A percentile compares a stretch with the other conserved stretches of the same genome.
Evolutionary conservation across 1,284 basidiomycete genomes (phyloP).

Genomic region (Moniliella sp.): DNA sequence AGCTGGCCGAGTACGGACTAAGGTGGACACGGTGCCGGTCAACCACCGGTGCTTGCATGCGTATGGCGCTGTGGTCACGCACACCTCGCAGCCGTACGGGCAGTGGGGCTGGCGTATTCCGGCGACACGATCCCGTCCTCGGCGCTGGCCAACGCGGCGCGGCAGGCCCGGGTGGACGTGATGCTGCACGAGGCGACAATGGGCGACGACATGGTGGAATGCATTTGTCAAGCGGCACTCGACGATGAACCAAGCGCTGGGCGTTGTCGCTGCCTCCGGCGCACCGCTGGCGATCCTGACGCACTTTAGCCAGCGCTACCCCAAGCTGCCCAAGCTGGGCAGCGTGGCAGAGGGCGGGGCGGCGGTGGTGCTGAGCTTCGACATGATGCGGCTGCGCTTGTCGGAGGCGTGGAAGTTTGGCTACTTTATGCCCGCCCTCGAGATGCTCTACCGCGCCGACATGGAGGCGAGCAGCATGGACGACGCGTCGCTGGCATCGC

Average conservation of each 20-base stretch:
- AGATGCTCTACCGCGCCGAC: slow-evolving; percentile 47
- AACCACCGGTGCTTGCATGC: slow-evolving; percentile 6
- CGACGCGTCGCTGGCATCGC: too few species aligned
- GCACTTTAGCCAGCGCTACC: slow-evolving; percentile 84
- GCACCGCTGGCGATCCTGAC: slow-evolving; percentile 65
- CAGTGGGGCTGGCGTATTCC: slow-evolving; percentile 47
- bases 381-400: slow-evolving; percentile 51
- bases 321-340: slow-evolving; percentile 46
- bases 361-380: slow-evolving; percentile 54
- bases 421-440: slow-evolving; percentile 50
- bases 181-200: slow-evolving; percentile 86
- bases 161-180: slow-evolving; percentile 51
- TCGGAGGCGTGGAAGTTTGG: slow-evolving; percentile 61
- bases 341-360: slow-evolving; percentile 5
- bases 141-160: slow-evolving; percentile 47
- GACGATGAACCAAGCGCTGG: slow-evolving; percentile 67
- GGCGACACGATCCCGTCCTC: slow-evolving; percentile 67
- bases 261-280: slow-evolving; percentile 51
- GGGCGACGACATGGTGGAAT: slow-evolving; percentile 46
- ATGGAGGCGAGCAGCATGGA: too few species aligned
- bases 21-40: slow-evolving; percentile 10
- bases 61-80: slow-evolving; percentile 35
- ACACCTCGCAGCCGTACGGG: too few species aligned
- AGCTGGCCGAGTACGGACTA: too few species aligned
- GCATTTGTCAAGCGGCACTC: slow-evolving; percentile 63